Base-by-base conservation (phyloP, 257 asterid genomes). In the Cynanchum wilfordii region DNA sequence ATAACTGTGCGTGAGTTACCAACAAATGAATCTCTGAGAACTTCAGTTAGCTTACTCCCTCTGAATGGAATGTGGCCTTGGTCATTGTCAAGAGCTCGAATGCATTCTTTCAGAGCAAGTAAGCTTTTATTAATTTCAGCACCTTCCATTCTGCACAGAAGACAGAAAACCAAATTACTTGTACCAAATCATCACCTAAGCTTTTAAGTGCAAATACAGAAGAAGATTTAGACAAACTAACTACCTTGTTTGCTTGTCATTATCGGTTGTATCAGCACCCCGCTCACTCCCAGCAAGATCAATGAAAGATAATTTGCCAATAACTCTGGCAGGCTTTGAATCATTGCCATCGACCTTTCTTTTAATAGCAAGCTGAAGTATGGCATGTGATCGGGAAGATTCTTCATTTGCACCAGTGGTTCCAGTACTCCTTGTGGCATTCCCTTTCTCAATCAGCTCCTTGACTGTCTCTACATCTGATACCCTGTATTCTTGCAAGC, bases 271-370 rank as follows among this genome's bases (percentile, higher is more conserved):
- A 69, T 82, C 85, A 24, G 85, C 85, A 42, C 85, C 85, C 29
- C 85, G 85, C 72, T 82, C 85, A 73, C 85, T 82, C 65, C 85
- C 85, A 62, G 85, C 85, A 63, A 82, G 85, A 70, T 82, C 85
- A 36, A 82, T 82, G 63, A 82, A 82, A 24, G 85, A 82, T n/a
- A 82, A 78, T 76, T 82, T 82, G 45, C 85, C 85, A 64, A 82
- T 77, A 2, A 73, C 19, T 57, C 77, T 77, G 69, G 81, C 71
- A 63, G 85, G 85, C 65, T 82, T 82, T 66, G 81, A 78, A 52
- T 82, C 83, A 40, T 69, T 82, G 52, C 79, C 79, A 45, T 78
- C 81, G 19, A 52, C 66, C 20, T 68, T 40, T 76, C 77, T 73
- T 70, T 82, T 82, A 62, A 82, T 73, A 13, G 77, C 80, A 62